Evolutionary conservation across 169 alveolate genomes (phyloP).

Genomic region (Plasmodium relictum): DNA sequence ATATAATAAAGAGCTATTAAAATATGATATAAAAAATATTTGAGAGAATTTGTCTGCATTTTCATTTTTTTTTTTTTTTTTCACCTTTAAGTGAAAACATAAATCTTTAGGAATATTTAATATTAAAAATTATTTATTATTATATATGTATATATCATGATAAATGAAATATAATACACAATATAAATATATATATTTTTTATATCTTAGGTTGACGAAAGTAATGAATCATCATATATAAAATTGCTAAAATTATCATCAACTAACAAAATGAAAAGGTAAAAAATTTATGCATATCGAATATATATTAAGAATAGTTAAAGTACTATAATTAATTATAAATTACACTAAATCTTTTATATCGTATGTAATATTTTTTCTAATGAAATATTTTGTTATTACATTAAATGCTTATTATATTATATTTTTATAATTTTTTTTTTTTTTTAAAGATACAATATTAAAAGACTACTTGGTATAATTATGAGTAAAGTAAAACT

Average conservation of each 20-base stretch:
- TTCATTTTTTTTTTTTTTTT: no score
- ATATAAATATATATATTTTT: background rate
- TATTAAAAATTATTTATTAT: background rate
- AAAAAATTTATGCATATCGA: background rate
- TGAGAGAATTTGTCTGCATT: no score
- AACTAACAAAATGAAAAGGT: slow-evolving; percentile 49
- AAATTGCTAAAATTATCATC: slow-evolving; percentile 30
- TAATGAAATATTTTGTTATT: no score
- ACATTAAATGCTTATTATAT: no score
- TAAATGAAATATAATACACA: background rate
- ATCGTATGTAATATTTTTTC: no score
- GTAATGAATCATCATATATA: slow-evolving; percentile 52
- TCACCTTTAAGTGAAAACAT: no score
- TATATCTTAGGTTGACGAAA: slow-evolving; percentile 44
- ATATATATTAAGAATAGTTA: no score
- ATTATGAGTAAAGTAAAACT: slow-evolving; percentile 64
- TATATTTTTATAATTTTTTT: background rate
- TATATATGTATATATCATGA: background rate
- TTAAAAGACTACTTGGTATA: slow-evolving; percentile 67
- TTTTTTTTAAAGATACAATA: slow-evolving; percentile 44
- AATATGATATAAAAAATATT: no score
- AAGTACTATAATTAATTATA: no score
- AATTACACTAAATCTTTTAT: no score
- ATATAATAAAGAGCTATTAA: background rate
- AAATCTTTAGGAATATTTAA: no score